These are phyloP conservation scores for Agrostemma githago DNA, from an alignment of 148 eudicot species.

Conservation along the genomic window DNA sequence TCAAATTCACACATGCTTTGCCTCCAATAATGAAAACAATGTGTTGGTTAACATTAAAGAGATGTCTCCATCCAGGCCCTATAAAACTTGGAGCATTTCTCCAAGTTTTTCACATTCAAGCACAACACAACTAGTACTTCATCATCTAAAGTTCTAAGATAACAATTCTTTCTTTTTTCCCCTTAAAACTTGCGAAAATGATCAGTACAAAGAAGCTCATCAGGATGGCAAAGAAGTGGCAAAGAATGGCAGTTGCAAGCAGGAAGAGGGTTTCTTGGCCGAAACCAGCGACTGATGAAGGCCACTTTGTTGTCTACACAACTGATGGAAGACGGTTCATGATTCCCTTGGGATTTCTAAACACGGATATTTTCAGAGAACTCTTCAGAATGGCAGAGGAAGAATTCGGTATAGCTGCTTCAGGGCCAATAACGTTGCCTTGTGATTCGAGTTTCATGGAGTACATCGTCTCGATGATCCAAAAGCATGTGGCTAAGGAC, in stretches of 20 bases:
- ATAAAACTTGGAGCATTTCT: constrained; percentile 18
- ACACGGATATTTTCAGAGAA: constrained; percentile 6
- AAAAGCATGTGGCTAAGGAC: constrained; percentile 12
- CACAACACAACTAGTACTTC: background rate
- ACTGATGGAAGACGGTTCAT: constrained; percentile 16
- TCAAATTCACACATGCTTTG: constrained; percentile 4
- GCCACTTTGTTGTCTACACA: constrained; percentile 20
- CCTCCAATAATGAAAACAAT: constrained; percentile 6
- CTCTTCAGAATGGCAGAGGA: constrained; percentile 17
- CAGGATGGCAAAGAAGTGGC: constrained; percentile 28
- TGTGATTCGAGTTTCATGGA: constrained; percentile 14
- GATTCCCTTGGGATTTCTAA: constrained; percentile 12
- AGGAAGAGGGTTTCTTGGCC: constrained; percentile 19
- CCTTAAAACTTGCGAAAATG: constrained; percentile 11
- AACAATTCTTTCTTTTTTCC: background rate
- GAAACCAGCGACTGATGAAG: background rate
- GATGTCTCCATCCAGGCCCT: constrained; percentile 7
- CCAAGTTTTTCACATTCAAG: background rate
- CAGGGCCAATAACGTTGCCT: constrained; percentile 17
- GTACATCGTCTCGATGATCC: constrained; percentile 15
- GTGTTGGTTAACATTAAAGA: constrained; percentile 10
- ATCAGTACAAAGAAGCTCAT: constrained; percentile 27
- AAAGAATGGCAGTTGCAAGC: constrained; percentile 20
- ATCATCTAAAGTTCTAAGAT: background rate
- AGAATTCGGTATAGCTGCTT: background rate